Evolutionary conservation across 768 basidiomycete species (phyloP).

Genomic region (Vishniacozyma victoriae): DNA sequence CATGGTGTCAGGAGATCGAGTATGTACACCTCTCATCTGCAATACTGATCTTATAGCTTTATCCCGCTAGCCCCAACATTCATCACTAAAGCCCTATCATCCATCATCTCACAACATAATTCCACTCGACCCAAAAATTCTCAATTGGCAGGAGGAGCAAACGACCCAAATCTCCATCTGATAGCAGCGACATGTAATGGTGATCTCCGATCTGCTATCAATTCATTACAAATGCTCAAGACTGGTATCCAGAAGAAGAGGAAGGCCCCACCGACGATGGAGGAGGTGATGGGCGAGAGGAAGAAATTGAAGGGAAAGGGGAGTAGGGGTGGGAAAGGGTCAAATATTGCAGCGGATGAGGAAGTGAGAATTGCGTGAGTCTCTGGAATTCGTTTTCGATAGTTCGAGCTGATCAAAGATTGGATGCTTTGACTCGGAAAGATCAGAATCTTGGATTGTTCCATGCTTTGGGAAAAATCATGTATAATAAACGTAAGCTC

Average conservation of each 20-base stretch:
- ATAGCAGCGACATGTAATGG: conserved; percentile 77
- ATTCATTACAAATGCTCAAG: conserved; percentile 78
- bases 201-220: conserved; percentile 87
- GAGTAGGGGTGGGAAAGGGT: conserved; percentile 42
- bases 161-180: conserved; percentile 65
- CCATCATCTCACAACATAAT: conserved; percentile 50
- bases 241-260: conserved; percentile 6
- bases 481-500: conserved; percentile 86
- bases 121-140: conserved; percentile 56
- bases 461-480: conserved; percentile 83
- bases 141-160: no score
- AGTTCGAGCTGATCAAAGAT: conserved; percentile 27
- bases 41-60: conserved; percentile 57
- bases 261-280: conserved; percentile 19
- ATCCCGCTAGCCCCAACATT: conserved; percentile 86
- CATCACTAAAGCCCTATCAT: conserved; percentile 72
- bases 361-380: conserved; percentile 44
- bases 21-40: conserved; percentile 49
- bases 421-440: conserved; percentile 71
- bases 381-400: not conserved
- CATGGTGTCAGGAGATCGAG: conserved; percentile 74
- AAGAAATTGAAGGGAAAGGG: conserved; percentile 26
- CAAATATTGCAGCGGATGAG: conserved; percentile 35
- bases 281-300: conserved; percentile 28
- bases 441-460: conserved; percentile 85